Percentiles rank a stretch among this genome's conserved stretches.
These are phyloP conservation scores for Colletotrichum tabaci DNA, from an alignment of 2,329 filamentous ascomycete species.

Conservation along the genomic window DNA sequence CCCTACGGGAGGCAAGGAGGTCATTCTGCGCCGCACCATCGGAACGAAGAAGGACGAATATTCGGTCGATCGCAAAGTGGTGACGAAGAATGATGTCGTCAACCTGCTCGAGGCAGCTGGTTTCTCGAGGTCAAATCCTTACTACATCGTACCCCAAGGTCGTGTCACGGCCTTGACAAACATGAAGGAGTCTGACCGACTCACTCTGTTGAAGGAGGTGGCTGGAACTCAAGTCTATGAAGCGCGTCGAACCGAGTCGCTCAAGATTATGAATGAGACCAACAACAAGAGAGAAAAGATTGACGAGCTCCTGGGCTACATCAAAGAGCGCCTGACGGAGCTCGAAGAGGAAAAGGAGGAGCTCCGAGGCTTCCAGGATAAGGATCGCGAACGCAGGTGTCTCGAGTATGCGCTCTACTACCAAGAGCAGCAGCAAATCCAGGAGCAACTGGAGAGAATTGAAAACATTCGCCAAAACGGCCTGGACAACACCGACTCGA, in stretches of 20 bases:
- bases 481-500: constrained; percentile 86
- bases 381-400: constrained; percentile 91
- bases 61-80: constrained; percentile 95
- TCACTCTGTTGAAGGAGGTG: constrained; percentile 96
- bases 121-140: constrained; percentile 97
- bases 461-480: constrained; percentile 87
- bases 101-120: constrained; percentile 96
- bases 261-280: constrained; percentile 98
- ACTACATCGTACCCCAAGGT: constrained; percentile 98
- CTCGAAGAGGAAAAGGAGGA: constrained; percentile 98
- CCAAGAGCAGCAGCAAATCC: constrained; percentile 86
- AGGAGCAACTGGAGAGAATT: constrained; percentile 83
- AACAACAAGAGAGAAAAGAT: constrained; percentile 96
- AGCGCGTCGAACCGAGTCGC: constrained; percentile 87
- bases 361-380: constrained; percentile 92
- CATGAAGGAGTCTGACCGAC: constrained; percentile 95
- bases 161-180: constrained; percentile 96
- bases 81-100: constrained; percentile 93
- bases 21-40: constrained; percentile 93
- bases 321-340: constrained; percentile 89
- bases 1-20: constrained; percentile 90
- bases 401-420: constrained; percentile 96
- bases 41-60: constrained; percentile 99
- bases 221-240: constrained; percentile 98
- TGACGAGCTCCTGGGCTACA: constrained; percentile 91